phyloP scores from a whole-genome alignment of 2,329 filamentous ascomycete species.

The Colletotrichum musicola region DNA sequence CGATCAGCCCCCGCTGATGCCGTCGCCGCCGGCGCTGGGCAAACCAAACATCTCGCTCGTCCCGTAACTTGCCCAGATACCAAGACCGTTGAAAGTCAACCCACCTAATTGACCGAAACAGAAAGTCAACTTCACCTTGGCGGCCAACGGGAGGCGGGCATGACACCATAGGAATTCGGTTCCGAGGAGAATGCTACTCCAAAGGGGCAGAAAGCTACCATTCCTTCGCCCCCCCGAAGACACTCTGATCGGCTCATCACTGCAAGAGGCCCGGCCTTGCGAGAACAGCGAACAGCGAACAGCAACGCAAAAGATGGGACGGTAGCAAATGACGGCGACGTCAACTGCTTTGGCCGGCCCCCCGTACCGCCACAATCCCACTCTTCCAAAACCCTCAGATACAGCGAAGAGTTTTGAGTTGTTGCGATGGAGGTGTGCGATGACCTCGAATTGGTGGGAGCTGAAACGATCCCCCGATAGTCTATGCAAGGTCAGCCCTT shows the following conservation, averaged over 20 bases:
- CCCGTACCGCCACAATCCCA: conserved; percentile 35
- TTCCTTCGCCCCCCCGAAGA: conserved; percentile 1
- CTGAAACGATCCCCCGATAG: conserved; percentile 31
- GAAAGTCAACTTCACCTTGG: neutral
- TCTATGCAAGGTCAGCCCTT: conserved; percentile 36
- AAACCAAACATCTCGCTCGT: conserved; percentile 1
- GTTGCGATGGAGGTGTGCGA: conserved; percentile 35
- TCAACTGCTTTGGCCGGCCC: conserved; percentile 11
- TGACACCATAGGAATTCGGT: neutral
- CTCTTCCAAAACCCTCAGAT: conserved; percentile 32
- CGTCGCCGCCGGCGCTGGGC: conserved; percentile 1
- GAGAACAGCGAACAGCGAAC: conserved; percentile 1
- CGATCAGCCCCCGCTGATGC: conserved; percentile 18
- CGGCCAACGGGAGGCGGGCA: neutral
- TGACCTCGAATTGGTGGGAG: conserved; percentile 34
- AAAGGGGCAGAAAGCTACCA: neutral
- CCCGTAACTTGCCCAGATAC: neutral
- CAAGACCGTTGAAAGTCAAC: neutral
- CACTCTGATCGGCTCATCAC: conserved; percentile 15
- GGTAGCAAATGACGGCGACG: conserved; percentile 22
- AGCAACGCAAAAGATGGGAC: conserved; percentile 11
- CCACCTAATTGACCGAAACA: conserved; percentile 1
- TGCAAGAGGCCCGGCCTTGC: conserved; percentile 30
- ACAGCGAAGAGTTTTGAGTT: conserved; percentile 35
- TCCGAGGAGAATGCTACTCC: conserved; percentile 2